Percentiles rank a stretch among this genome's conserved stretches.
These are phyloP conservation scores for Acephala macrosclerotiorum DNA, from an alignment of 2,329 filamentous ascomycete species.

Conservation along the genomic window DNA sequence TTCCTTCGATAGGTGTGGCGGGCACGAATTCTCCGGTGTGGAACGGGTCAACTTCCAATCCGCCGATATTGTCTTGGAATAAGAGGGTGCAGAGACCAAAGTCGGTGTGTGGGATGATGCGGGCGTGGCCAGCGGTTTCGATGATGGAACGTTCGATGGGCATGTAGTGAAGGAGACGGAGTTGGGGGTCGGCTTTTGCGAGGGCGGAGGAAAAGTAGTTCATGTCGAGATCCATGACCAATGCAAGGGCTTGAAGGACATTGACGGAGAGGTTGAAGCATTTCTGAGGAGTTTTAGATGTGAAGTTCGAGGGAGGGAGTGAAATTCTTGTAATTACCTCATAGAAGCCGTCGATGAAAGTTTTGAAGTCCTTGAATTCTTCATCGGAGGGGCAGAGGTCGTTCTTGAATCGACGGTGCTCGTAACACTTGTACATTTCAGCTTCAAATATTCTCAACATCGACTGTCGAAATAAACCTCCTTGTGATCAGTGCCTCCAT, in stretches of 20 bases:
- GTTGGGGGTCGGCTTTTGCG: slow-evolving; percentile 18
- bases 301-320: neutral
- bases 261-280: slow-evolving; percentile 15
- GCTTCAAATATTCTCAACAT: too few species aligned
- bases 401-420: slow-evolving; percentile 20
- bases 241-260: slow-evolving; percentile 15
- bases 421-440: slow-evolving; percentile 11
- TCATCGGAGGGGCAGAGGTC: slow-evolving; percentile 14
- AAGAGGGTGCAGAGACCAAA: slow-evolving; percentile 30
- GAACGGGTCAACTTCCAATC: slow-evolving; percentile 29
- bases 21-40: slow-evolving; percentile 24
- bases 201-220: slow-evolving; percentile 17
- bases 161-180: slow-evolving; percentile 32
- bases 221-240: slow-evolving; percentile 15
- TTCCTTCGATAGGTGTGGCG: slow-evolving; percentile 20
- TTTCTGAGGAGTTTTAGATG: slow-evolving; percentile 13
- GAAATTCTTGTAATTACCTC: neutral
- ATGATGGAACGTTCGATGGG: slow-evolving; percentile 21
- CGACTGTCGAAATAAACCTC: slow-evolving; percentile 9
- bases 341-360: slow-evolving; percentile 18
- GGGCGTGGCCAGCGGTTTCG: slow-evolving; percentile 19
- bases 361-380: slow-evolving; percentile 13
- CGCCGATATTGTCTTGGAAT: slow-evolving; percentile 30
- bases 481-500: slow-evolving; percentile 16
- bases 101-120: slow-evolving; percentile 31